Evolutionary conservation across 148 eudicot species (phyloP).

Genomic region (Beta vulgaris): DNA sequence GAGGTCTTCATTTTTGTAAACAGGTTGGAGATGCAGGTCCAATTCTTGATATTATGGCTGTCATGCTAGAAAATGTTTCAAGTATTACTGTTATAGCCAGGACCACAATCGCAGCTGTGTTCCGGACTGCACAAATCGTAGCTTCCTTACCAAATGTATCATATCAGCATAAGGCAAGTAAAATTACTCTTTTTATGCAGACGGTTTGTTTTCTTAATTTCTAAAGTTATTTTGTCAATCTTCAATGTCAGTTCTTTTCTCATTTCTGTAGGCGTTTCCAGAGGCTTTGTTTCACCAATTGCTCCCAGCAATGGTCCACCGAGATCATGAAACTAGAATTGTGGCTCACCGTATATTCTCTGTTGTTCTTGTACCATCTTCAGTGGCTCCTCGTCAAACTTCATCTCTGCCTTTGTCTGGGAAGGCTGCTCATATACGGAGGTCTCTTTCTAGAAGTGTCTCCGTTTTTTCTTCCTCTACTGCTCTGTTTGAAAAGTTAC

Average conservation of each 20-base stretch:
- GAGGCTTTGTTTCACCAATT: constrained; percentile 92
- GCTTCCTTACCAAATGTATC: constrained; percentile 83
- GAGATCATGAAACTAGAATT: constrained; percentile 85
- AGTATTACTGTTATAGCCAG: constrained; percentile 66
- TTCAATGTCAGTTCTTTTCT: constrained; percentile 13
- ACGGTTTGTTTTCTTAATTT: background rate
- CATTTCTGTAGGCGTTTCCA: constrained; percentile 71
- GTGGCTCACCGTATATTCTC: constrained; percentile 89
- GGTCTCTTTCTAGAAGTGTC: constrained; percentile 90
- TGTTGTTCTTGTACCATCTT: constrained; percentile 94
- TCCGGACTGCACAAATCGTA: constrained; percentile 85
- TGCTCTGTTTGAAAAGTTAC: constrained; percentile 85
- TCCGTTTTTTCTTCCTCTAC: constrained; percentile 98
- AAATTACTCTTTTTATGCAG: background rate
- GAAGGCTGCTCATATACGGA: constrained; percentile 46
- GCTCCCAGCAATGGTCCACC: constrained; percentile 92
- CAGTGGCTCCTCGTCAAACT: constrained; percentile 63
- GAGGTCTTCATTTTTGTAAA: constrained; percentile 10
- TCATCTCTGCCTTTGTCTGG: constrained; percentile 30
- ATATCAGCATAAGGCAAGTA: constrained; percentile 66
- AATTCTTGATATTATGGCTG: constrained; percentile 91
- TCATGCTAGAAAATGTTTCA: constrained; percentile 80
- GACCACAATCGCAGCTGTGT: constrained; percentile 82
- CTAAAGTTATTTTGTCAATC: background rate
- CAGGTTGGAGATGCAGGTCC: constrained; percentile 99